Percentiles rank a stretch among this genome's conserved stretches.
These are phyloP conservation scores for Nasturtium officinale DNA, from an alignment of 345 rosid species.

Conservation along the genomic window DNA sequence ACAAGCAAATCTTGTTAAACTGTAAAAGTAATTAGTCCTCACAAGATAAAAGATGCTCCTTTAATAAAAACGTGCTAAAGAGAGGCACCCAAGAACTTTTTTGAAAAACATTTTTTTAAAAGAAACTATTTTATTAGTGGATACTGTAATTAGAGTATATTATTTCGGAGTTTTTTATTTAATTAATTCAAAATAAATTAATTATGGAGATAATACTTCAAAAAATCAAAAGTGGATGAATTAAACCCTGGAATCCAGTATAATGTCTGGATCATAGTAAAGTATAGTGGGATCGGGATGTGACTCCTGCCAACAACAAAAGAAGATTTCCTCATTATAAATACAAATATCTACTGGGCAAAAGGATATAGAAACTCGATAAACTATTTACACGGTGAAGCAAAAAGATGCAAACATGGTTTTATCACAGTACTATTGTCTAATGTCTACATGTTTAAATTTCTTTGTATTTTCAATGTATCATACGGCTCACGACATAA, in stretches of 20 bases:
- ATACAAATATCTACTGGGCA: neutral
- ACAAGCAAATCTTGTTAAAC: neutral
- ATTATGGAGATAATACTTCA: neutral
- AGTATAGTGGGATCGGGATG: constrained; percentile 13
- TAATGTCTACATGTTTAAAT: neutral
- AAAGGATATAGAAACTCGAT: neutral
- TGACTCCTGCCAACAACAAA: constrained; percentile 16
- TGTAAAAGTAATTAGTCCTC: neutral
- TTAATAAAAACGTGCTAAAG: neutral
- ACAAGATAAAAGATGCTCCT: neutral
- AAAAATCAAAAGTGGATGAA: constrained; percentile 7
- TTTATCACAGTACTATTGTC: neutral
- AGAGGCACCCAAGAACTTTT: neutral
- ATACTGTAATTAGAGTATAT: neutral
- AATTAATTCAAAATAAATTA: neutral
- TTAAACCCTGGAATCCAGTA: constrained; percentile 29
- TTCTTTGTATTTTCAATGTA: constrained; percentile 7
- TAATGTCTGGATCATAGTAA: constrained; percentile 15
- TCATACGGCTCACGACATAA: constrained; percentile 32
- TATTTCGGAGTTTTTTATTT: neutral
- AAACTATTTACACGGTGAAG: neutral
- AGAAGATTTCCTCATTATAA: neutral
- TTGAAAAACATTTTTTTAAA: no score
- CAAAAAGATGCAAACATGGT: neutral
- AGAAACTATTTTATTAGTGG: neutral